These are phyloP conservation scores for Aspergillus jensenii DNA, from an alignment of 2,329 filamentous ascomycete species.

Conservation along the genomic window DNA sequence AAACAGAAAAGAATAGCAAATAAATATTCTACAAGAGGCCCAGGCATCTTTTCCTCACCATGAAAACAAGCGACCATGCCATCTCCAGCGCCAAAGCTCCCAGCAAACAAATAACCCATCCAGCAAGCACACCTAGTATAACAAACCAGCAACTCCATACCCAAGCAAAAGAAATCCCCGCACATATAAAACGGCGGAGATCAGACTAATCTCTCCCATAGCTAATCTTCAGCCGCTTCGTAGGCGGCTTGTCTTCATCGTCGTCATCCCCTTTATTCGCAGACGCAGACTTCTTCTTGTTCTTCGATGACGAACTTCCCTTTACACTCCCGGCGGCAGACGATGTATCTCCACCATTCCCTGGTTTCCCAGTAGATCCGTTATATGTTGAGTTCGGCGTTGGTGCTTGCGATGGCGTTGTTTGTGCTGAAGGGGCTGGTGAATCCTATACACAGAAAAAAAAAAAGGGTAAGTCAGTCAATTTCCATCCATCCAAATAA, in stretches of 20 bases:
- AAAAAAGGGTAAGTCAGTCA: not conserved
- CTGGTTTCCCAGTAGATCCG: slow-evolving; percentile 29
- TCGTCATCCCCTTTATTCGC: slow-evolving; percentile 31
- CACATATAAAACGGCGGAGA: not conserved
- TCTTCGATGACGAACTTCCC: slow-evolving; percentile 34
- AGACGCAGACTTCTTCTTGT: slow-evolving; percentile 40
- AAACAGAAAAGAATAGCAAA: not conserved
- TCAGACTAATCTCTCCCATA: slow-evolving; percentile 42
- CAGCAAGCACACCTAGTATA: not conserved
- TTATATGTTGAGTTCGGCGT: slow-evolving; percentile 44
- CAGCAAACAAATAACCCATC: not conserved
- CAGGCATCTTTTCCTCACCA: not conserved
- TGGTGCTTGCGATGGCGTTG: slow-evolving; percentile 47
- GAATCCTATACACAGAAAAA: slow-evolving; percentile 35
- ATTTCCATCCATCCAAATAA: too few relatives aligned
- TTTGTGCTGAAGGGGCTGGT: slow-evolving; percentile 44
- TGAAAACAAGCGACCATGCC: not conserved
- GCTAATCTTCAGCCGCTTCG: slow-evolving; percentile 47
- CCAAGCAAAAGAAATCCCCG: not conserved
- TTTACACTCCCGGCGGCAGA: slow-evolving; percentile 33
- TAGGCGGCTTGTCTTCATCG: slow-evolving; percentile 39
- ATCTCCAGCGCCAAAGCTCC: not conserved
- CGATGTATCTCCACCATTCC: slow-evolving; percentile 25
- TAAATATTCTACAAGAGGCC: not conserved
- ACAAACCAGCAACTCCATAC: not conserved